These are phyloP conservation scores for Colletotrichum caudatum DNA, from an alignment of 2,329 filamentous ascomycete genomes.

Conservation along the genomic window DNA sequence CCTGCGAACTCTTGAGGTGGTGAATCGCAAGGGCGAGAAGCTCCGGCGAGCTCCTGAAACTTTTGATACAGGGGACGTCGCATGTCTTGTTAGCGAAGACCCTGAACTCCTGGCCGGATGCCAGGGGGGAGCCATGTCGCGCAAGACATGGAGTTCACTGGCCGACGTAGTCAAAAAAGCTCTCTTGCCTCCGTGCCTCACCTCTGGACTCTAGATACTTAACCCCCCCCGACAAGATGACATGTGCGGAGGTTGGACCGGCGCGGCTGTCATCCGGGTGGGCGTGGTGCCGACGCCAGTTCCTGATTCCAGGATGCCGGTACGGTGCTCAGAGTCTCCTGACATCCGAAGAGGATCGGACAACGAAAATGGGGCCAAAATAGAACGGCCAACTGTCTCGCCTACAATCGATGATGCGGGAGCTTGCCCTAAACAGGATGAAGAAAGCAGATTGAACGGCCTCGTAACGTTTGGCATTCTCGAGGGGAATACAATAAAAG, in stretches of 20 bases:
- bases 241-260: background rate
- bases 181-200: background rate
- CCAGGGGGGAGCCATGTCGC: slow-evolving; percentile 5
- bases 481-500: background rate
- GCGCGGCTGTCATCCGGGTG: slow-evolving; percentile 16
- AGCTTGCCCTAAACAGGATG: slow-evolving; percentile 17
- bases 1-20: background rate
- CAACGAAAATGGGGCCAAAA: background rate
- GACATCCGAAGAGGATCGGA: background rate
- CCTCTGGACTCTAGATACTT: background rate
- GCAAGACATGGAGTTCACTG: slow-evolving; percentile 33
- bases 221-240: background rate
- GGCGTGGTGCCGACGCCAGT: slow-evolving; percentile 10
- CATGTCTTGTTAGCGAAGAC: slow-evolving; percentile 42
- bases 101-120: slow-evolving; percentile 19
- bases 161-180: background rate
- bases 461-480: background rate
- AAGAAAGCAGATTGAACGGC: background rate
- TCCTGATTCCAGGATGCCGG: slow-evolving; percentile 11
- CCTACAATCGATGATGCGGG: slow-evolving; percentile 25
- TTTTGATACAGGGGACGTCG: slow-evolving; percentile 49
- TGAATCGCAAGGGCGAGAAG: slow-evolving; percentile 14
- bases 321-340: slow-evolving; percentile 13
- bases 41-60: slow-evolving; percentile 36
- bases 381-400: slow-evolving; percentile 20